Conservation (phyloP, 805 yeast genomes). For the Vanderwaltozyma tropicalis region DNA sequence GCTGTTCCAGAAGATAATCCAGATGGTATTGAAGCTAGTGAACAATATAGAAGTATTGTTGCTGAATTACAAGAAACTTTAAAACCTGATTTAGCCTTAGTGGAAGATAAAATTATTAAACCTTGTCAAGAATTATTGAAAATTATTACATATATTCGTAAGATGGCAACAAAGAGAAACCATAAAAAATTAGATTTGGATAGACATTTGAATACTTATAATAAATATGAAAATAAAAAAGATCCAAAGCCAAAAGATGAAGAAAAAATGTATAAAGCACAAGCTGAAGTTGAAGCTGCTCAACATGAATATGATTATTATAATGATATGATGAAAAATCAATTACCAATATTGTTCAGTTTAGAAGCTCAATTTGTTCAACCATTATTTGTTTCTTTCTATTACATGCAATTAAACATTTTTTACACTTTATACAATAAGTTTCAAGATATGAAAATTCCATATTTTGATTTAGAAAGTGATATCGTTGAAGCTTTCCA, state of each 20-base stretch:
- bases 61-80: slow-evolving; percentile 74
- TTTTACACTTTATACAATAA: slow-evolving; percentile 84
- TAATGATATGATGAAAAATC: slow-evolving; percentile 86
- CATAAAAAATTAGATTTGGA: slow-evolving; percentile 94
- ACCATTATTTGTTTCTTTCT: slow-evolving; percentile 88
- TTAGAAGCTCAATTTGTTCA: slow-evolving; percentile 86
- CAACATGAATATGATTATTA: slow-evolving; percentile 93
- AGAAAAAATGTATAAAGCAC: slow-evolving; percentile 78
- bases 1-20: slow-evolving; percentile 88
- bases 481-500: slow-evolving; percentile 76
- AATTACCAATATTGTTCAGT: slow-evolving; percentile 77
- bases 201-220: slow-evolving; percentile 59
- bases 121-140: slow-evolving; percentile 88
- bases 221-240: slow-evolving; percentile 69
- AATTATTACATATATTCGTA: slow-evolving; percentile 73
- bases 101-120: slow-evolving; percentile 76
- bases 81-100: slow-evolving; percentile 86
- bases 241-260: slow-evolving; percentile 84
- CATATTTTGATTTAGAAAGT: slow-evolving; percentile 78
- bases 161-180: slow-evolving; percentile 90
- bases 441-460: slow-evolving; percentile 94
- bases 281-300: slow-evolving; percentile 81
- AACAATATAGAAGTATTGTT: slow-evolving; percentile 81
- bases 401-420: slow-evolving; percentile 95
- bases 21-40: slow-evolving; percentile 91